A percentile compares a stretch with the other conserved stretches of the same genome.
Conservation (phyloP, 148 eudicot genomes). For the Nyssa sinensis region DNA sequence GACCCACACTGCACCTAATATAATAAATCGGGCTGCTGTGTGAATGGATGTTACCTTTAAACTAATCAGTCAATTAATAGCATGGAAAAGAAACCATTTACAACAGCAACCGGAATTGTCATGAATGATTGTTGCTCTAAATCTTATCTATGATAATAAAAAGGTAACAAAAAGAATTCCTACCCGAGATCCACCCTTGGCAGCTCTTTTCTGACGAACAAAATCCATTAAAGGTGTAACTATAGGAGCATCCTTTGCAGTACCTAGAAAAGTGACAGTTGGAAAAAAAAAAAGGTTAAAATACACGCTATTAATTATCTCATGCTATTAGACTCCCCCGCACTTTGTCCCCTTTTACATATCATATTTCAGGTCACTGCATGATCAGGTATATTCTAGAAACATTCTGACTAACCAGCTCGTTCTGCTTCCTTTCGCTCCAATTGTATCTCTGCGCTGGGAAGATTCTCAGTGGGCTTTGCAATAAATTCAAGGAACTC, state of each 20-base stretch:
- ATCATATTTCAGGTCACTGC: slow-evolving; percentile 1
- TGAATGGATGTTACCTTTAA: no score
- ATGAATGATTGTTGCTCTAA: no score
- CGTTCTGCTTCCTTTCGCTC: slow-evolving; percentile 72
- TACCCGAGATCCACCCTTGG: slow-evolving; percentile 59
- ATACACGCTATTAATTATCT: neutral
- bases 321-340: neutral
- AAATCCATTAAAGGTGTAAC: slow-evolving; percentile 68
- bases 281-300: neutral
- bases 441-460: slow-evolving; percentile 74
- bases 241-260: slow-evolving; percentile 50
- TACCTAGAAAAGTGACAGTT: slow-evolving; percentile 38
- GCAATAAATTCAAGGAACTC: slow-evolving; percentile 58
- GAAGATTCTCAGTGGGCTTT: slow-evolving; percentile 68
- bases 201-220: slow-evolving; percentile 64
- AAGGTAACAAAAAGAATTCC: neutral
- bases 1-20: no score
- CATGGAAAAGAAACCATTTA: no score
- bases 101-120: no score
- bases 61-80: no score
- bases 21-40: no score
- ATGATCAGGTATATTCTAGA: neutral
- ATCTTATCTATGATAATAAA: no score
- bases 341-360: neutral
- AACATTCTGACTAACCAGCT: slow-evolving; percentile 42